A percentile compares a stretch with the other conserved stretches of the same genome.
Conservation (phyloP, 2,329 filamentous ascomycete species). For the Alternaria hordeiaustralica region DNA sequence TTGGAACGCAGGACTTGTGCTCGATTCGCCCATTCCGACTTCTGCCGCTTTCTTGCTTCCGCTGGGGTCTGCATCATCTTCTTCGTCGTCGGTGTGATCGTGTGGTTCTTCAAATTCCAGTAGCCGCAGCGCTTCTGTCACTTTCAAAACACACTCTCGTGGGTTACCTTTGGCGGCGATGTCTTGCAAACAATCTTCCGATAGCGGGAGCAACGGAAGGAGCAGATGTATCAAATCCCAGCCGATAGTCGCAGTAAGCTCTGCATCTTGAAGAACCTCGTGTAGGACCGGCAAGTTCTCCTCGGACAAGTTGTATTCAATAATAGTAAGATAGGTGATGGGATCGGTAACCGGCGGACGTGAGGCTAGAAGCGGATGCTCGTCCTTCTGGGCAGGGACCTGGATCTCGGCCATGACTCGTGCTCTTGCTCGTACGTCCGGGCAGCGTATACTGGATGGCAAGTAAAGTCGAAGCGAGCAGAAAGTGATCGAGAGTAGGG, state of each 20-base stretch:
- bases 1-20: conserved; percentile 35
- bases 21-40: conserved; percentile 41
- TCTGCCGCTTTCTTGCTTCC: conserved; percentile 26
- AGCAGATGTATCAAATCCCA: conserved; percentile 84
- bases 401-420: conserved; percentile 42
- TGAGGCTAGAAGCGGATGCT: conserved; percentile 62
- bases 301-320: conserved; percentile 74
- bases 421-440: not conserved
- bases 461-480: not conserved
- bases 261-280: conserved; percentile 70
- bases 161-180: conserved; percentile 81
- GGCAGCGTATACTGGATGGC: not conserved
- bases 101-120: conserved; percentile 57
- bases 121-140: conserved; percentile 73
- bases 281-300: conserved; percentile 72
- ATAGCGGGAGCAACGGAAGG: conserved; percentile 67
- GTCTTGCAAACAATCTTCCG: conserved; percentile 74
- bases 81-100: conserved; percentile 62
- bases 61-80: conserved; percentile 35
- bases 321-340: conserved; percentile 78
- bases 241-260: conserved; percentile 76
- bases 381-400: conserved; percentile 26
- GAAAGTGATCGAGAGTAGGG: not conserved
- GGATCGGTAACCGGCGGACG: conserved; percentile 69
- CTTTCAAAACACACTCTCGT: conserved; percentile 80